phyloP scores from a whole-genome alignment of 768 basidiomycete species.

The Sarcodon aspratus region DNA sequence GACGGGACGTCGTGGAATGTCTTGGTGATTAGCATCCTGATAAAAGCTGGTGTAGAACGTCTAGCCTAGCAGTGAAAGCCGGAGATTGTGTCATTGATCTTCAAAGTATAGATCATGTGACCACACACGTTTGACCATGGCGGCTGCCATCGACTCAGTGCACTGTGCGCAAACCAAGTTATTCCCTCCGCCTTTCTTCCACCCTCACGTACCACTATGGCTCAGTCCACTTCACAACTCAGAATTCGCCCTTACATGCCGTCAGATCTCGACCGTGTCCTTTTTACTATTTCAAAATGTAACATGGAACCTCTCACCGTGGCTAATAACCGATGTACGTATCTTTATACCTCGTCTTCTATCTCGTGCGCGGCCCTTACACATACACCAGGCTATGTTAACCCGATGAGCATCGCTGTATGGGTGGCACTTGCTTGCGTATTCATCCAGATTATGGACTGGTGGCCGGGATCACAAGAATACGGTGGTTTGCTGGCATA shows the following conservation, averaged over 20 bases:
- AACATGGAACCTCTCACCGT: slow-evolving; percentile 56
- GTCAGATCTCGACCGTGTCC: slow-evolving; percentile 47
- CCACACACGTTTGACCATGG: neutral
- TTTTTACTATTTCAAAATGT: slow-evolving; percentile 53
- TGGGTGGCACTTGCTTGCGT: slow-evolving; percentile 53
- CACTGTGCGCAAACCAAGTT: neutral
- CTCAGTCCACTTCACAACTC: slow-evolving; percentile 6
- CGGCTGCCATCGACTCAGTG: neutral
- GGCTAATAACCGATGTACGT: slow-evolving; percentile 52
- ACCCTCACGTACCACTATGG: slow-evolving; percentile 9
- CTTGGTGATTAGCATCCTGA: slow-evolving; percentile 72
- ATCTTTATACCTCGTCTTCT: neutral
- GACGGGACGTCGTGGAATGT: slow-evolving; percentile 69
- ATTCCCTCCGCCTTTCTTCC: neutral
- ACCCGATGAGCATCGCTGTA: slow-evolving; percentile 46
- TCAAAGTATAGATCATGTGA: neutral
- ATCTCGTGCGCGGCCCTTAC: neutral
- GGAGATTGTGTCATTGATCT: slow-evolving; percentile 5
- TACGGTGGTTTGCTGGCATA: slow-evolving; percentile 31
- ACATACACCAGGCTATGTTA: slow-evolving; percentile 31
- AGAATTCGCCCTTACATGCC: slow-evolving; percentile 40
- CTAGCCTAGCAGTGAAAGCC: too few species aligned
- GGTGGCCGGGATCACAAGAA: slow-evolving; percentile 49
- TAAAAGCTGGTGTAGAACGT: neutral
- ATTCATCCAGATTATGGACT: slow-evolving; percentile 47